These are phyloP conservation scores for Helminthosporium solani DNA, from an alignment of 2,329 filamentous ascomycete species.

Conservation along the genomic window DNA sequence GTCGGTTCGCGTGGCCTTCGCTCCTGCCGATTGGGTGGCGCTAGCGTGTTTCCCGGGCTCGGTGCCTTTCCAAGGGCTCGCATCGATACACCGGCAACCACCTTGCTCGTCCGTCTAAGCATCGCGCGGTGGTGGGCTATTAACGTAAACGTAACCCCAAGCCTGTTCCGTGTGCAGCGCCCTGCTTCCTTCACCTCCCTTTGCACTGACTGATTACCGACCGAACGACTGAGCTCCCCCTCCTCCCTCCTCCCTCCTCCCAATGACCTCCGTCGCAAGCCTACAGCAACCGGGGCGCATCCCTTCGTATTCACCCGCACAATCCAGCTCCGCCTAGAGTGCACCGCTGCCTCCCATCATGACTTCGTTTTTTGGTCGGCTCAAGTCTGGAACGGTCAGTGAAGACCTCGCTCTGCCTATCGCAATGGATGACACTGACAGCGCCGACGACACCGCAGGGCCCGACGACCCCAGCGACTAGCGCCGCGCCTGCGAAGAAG, in stretches of 20 bases:
- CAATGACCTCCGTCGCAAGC: background rate
- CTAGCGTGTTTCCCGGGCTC: constrained; percentile 11
- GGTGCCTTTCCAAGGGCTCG: too few species aligned
- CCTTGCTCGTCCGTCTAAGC: too few species aligned
- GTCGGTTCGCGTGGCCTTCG: background rate
- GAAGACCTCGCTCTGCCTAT: constrained; percentile 6
- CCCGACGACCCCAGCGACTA: constrained; percentile 49
- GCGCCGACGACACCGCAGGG: constrained; percentile 39
- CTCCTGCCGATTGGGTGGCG: constrained; percentile 1
- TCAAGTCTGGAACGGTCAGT: constrained; percentile 53
- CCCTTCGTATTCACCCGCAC: constrained; percentile 2
- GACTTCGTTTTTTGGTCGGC: constrained; percentile 56
- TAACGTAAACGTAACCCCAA: too few species aligned
- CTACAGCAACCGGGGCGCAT: background rate
- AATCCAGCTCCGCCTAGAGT: constrained; percentile 12
- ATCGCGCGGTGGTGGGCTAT: too few species aligned
- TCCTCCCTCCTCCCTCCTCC: background rate
- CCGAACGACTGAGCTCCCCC: too few species aligned
- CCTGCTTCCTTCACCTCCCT: too few species aligned
- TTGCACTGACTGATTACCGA: too few species aligned
- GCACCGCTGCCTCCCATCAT: constrained; percentile 38
- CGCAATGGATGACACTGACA: constrained; percentile 20
- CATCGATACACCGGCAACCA: background rate
- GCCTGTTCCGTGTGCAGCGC: too few species aligned
- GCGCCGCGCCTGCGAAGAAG: constrained; percentile 56